Percentiles rank a stretch among this genome's conserved stretches.
These are phyloP conservation scores for Candida dubliniensis DNA, from an alignment of 1,139 yeast genomes.

Conservation along the genomic window DNA sequence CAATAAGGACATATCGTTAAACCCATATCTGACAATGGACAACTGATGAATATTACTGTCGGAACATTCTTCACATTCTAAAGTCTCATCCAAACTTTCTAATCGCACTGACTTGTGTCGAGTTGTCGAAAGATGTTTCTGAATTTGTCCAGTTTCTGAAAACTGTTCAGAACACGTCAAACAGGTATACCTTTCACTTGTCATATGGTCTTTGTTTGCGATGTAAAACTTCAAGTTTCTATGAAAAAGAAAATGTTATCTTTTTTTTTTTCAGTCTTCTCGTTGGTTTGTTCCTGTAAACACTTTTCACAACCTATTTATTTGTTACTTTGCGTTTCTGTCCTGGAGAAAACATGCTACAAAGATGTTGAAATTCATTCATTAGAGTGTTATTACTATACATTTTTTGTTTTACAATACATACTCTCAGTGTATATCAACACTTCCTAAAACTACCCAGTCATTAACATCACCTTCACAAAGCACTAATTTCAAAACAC, in stretches of 20 bases:
- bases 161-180: slow-evolving; percentile 28
- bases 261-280: neutral
- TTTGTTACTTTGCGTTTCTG: too few species aligned
- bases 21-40: slow-evolving; percentile 52
- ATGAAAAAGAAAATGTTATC: neutral
- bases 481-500: slow-evolving; percentile 64
- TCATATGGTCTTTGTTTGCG: slow-evolving; percentile 1
- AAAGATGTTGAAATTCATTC: too few species aligned
- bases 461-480: slow-evolving; percentile 76
- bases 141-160: slow-evolving; percentile 22
- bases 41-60: slow-evolving; percentile 57
- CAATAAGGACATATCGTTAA: slow-evolving; percentile 52
- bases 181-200: slow-evolving; percentile 21
- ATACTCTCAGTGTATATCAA: slow-evolving; percentile 36
- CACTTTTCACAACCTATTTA: too few species aligned
- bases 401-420: neutral
- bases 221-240: neutral
- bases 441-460: slow-evolving; percentile 69
- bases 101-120: slow-evolving; percentile 52
- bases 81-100: slow-evolving; percentile 34
- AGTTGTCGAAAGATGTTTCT: slow-evolving; percentile 51
- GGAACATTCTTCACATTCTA: slow-evolving; percentile 59
- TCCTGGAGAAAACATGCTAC: too few species aligned
- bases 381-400: neutral
- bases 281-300: neutral